Conservation (phyloP, 164 flowering plant genomes). For the Annona squamosa region DNA sequence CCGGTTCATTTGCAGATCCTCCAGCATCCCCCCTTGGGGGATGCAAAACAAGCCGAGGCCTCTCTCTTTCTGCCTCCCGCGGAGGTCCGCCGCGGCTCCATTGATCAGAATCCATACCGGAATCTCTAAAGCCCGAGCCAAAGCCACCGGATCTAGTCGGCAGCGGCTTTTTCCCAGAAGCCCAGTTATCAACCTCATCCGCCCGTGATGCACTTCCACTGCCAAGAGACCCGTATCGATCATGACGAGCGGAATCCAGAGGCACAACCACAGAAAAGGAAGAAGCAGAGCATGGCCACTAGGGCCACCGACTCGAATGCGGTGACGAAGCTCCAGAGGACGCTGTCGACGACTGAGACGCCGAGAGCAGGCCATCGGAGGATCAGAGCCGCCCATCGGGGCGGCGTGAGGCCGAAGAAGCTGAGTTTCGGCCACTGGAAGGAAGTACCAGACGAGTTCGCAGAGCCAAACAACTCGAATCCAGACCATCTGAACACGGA, state of each 20-base stretch:
- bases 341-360: conserved; percentile 42
- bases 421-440: conserved; percentile 14
- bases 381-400: conserved; percentile 1
- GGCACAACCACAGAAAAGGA: conserved; percentile 28
- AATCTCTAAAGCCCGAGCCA: conserved; percentile 27
- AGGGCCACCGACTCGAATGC: conserved; percentile 58
- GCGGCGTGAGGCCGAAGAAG: conserved; percentile 8
- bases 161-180: conserved; percentile 39
- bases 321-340: conserved; percentile 46
- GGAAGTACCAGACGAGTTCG: background rate
- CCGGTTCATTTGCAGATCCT: conserved; percentile 24
- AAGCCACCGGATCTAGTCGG: conserved; percentile 28
- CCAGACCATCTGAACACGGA: conserved; percentile 6
- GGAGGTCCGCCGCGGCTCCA: conserved; percentile 31
- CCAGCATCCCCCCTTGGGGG: conserved; percentile 29
- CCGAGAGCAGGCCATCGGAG: conserved; percentile 24
- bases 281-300: conserved; percentile 59
- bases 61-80: conserved; percentile 25
- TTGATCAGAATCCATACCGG: conserved; percentile 35
- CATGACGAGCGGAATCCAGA: conserved; percentile 34
- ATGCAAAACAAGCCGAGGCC: conserved; percentile 52
- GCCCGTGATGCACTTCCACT: conserved; percentile 51
- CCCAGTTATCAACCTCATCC: conserved; percentile 77
- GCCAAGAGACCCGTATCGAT: conserved; percentile 43
- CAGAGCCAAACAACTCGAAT: conserved; percentile 1